Conservation (phyloP, 1,139 yeast genomes). For the Saccharomycopsis phalli region DNA sequence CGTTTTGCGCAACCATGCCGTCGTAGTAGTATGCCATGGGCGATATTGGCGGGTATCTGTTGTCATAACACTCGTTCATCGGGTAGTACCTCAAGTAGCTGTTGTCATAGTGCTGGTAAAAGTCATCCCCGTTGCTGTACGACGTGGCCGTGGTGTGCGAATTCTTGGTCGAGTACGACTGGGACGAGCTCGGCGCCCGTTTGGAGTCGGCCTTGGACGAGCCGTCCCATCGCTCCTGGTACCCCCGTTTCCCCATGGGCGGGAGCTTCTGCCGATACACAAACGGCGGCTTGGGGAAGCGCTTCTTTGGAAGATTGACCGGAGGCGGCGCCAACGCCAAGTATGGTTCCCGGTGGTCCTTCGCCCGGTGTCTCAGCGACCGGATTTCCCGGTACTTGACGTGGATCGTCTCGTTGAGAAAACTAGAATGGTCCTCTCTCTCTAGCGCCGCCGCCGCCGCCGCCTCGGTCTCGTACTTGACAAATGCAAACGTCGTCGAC, state of each 20-base stretch:
- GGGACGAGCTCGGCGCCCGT: neutral
- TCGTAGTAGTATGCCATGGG: neutral
- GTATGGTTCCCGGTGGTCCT: slow-evolving; percentile 3
- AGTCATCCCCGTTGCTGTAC: neutral
- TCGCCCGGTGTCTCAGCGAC: slow-evolving; percentile 22
- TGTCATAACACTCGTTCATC: neutral
- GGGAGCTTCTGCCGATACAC: neutral
- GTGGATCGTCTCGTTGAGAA: slow-evolving; percentile 66
- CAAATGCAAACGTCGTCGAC: slow-evolving; percentile 59
- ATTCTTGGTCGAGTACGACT: neutral
- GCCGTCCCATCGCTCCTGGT: neutral
- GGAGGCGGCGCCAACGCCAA: slow-evolving; percentile 13
- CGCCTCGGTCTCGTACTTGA: slow-evolving; percentile 52
- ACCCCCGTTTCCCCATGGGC: neutral
- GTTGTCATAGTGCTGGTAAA: neutral
- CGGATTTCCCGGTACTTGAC: slow-evolving; percentile 71
- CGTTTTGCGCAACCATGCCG: neutral
- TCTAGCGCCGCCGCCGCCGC: slow-evolving; percentile 80
- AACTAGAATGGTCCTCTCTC: slow-evolving; percentile 69
- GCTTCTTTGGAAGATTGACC: slow-evolving; percentile 2
- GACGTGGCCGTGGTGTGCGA: neutral
- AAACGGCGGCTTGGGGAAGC: neutral
- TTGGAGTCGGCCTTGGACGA: neutral
- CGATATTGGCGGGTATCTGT: neutral
- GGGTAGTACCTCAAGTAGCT: neutral